Base-by-base conservation (phyloP, 495 filamentous ascomycete species). In the Pseudomonodictys pantanalensis region DNA sequence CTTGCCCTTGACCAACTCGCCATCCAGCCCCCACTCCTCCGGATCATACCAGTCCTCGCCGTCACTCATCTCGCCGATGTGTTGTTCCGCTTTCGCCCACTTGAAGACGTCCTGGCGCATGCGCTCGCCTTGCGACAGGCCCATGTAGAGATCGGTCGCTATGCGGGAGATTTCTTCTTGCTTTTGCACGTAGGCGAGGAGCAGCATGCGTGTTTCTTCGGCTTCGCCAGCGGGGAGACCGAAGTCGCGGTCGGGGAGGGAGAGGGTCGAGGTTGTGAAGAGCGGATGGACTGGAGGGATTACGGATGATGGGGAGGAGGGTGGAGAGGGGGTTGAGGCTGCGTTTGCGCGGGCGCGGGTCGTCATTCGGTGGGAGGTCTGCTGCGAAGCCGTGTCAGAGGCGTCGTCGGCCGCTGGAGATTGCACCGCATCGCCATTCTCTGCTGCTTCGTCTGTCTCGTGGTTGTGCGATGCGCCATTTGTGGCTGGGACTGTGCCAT, bases 21-120 rank as follows among this genome's bases (percentile, higher is more conserved):
- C 89, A 2, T 85, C 85, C 39, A 97, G 71, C 2, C 85, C 85
- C 92, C 90, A 96, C 76, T 88, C 86, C 68, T 93, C 89, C 54
- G 83, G 83, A 68, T 97, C 92, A 70, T 95, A 95, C 91, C 92
- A 97, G 69, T 97, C 92, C 75, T 97, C 92, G 2, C 90, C 90
- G 67, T 97, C 92, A 30, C 87, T 92, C 83, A 96, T 76, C 51
- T 86, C 82, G 1, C 90, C 91, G 23, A 88, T 80, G 67, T 97
- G 93, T 4, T 84, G 89, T 72, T 98, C 95, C 0, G 93, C 90
- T 71, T 95, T 92, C 50, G 81, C 83, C 88, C 90, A 95, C 57
- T 88, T 84, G 69, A 87, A 80, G 10, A 97, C 90, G 42, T 85
- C 79, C 54, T 86, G 83, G 43, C 91, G 82, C 77, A 90, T 83